phyloP scores from a whole-genome alignment of 176 grass and related monocot genomes.

The Melocanna baccifera region DNA sequence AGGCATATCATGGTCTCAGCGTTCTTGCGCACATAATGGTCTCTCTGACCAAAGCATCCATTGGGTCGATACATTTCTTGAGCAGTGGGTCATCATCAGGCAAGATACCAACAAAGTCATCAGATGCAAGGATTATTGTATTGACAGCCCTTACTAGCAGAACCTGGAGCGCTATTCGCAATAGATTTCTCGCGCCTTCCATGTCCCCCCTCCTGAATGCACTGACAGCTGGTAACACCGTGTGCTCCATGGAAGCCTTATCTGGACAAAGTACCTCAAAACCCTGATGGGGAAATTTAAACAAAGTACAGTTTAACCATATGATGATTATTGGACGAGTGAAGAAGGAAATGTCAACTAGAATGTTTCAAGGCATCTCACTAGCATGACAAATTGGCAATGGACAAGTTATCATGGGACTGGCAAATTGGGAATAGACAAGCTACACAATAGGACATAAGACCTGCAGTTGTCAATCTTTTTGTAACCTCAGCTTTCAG shows the following conservation, averaged over 20 bases:
- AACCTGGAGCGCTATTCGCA: constrained; percentile 73
- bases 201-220: constrained; percentile 69
- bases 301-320: constrained; percentile 3
- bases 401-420: constrained; percentile 9
- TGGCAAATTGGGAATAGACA: constrained; percentile 22
- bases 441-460: constrained; percentile 18
- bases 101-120: constrained; percentile 58
- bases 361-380: constrained; percentile 22
- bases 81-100: constrained; percentile 66
- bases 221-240: constrained; percentile 45
- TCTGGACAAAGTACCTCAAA: constrained; percentile 71
- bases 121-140: constrained; percentile 65
- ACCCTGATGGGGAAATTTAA: constrained; percentile 42
- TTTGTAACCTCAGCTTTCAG: constrained; percentile 22
- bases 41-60: constrained; percentile 63
- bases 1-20: constrained; percentile 6
- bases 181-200: constrained; percentile 63
- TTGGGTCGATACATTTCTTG: constrained; percentile 63
- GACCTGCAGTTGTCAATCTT: constrained; percentile 20
- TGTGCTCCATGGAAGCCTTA: constrained; percentile 69
- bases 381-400: constrained; percentile 10
- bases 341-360: constrained; percentile 9
- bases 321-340: background rate
- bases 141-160: constrained; percentile 72
- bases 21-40: constrained; percentile 38